phyloP scores from a whole-genome alignment of 192 early-diverging fungal species.

The Rhizophagus clarus region DNA sequence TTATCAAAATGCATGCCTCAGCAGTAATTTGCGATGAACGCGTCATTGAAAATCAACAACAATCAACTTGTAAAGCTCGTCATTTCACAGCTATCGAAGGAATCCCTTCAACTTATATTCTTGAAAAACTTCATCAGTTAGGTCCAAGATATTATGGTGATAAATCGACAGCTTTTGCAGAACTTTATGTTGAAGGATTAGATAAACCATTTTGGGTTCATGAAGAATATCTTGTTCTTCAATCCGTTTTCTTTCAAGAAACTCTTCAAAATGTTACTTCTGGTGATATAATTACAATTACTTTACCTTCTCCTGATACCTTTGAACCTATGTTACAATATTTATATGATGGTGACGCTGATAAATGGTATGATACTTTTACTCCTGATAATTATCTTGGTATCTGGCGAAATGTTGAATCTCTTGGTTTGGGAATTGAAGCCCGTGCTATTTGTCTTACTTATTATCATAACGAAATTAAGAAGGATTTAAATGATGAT shows the following conservation, averaged over 20 bases:
- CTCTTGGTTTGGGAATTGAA: constrained; percentile 5
- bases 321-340: constrained; percentile 21
- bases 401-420: constrained; percentile 26
- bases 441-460: background rate
- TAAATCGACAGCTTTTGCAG: constrained; percentile 27
- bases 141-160: constrained; percentile 18
- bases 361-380: constrained; percentile 28
- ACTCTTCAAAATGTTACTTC: constrained; percentile 3
- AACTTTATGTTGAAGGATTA: constrained; percentile 22
- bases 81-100: background rate
- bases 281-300: constrained; percentile 21
- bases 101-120: constrained; percentile 13
- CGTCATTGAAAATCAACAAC: background rate
- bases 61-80: background rate
- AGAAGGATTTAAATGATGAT: background rate
- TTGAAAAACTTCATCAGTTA: constrained; percentile 27
- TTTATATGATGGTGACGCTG: constrained; percentile 23
- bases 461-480: constrained; percentile 26
- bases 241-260: constrained; percentile 31
- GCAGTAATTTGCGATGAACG: background rate
- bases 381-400: constrained; percentile 24
- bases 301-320: constrained; percentile 30
- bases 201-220: constrained; percentile 22
- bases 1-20: background rate
- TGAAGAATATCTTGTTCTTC: constrained; percentile 27